Conservation (phyloP, 352 stramenopile genomes). For the Pythium dissimile region DNA sequence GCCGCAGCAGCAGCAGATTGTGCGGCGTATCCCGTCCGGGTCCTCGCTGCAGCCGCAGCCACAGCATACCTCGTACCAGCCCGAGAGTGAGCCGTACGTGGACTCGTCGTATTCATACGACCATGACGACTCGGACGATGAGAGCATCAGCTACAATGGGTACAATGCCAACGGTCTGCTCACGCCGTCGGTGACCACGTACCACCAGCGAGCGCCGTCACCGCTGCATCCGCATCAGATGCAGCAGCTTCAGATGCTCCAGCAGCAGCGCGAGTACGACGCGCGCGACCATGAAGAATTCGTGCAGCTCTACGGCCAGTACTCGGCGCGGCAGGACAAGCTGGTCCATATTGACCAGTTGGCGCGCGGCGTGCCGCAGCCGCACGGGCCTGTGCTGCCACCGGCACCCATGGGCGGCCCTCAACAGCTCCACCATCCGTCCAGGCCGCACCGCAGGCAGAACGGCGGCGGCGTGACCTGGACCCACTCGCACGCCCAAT, state of each 20-base stretch:
- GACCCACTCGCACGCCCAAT: conserved; percentile 8
- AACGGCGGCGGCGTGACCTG: conserved; percentile 11
- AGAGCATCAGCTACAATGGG: conserved; percentile 7
- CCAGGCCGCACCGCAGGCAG: conserved; percentile 2
- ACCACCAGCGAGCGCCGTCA: neutral
- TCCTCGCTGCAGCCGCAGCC: neutral
- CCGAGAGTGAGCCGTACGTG: conserved; percentile 1
- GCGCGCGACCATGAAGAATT: conserved; percentile 17
- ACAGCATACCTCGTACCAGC: neutral
- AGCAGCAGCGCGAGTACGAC: conserved; percentile 13
- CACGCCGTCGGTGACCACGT: neutral
- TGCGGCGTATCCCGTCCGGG: conserved; percentile 10
- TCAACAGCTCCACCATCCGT: neutral
- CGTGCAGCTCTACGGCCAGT: conserved; percentile 16
- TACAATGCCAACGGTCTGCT: conserved; percentile 7
- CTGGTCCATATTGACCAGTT: conserved; percentile 14
- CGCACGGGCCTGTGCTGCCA: neutral
- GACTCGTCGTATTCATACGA: conserved; percentile 11
- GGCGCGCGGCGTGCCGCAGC: neutral
- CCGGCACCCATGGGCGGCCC: neutral
- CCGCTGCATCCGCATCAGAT: conserved; percentile 8
- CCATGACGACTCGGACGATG: conserved; percentile 19
- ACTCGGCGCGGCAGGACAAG: conserved; percentile 8
- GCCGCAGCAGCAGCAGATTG: neutral
- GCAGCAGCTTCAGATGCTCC: conserved; percentile 15